Evolutionary conservation across 2,329 filamentous ascomycete genomes (phyloP), one percentile per base, ranked within the genome.

Genomic region (Mycocentrospora acerina): DNA sequence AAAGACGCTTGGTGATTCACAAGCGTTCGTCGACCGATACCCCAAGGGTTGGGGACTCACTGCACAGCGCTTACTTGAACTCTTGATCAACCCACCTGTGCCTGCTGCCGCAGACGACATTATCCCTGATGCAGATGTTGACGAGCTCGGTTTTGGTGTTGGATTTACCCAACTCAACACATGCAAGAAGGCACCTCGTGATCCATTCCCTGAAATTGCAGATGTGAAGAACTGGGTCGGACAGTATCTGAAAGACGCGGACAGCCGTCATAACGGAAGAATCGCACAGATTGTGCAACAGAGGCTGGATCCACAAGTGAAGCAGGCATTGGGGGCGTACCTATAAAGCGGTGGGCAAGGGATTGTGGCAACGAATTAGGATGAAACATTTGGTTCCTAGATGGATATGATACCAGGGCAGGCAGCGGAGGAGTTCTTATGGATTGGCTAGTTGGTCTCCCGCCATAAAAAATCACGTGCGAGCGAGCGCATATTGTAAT

Each of bases 131-230:
- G 84, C 89, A 3, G 91, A 97, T 58, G 87, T 95, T 17, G 93
- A 98, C 57, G 93, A 98, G 64, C 83, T 96, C 52, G 85, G 88
- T 18, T 98, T 98, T 60, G 93, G 93, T 17, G 83, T 96, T 50
- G 91, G 90, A 7, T 98, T 95, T 70, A 97, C 93, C 1, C 85
- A 88, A 22, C 79, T 98, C 47, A 95, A 91, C 71, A 96, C 91
- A 0, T 93, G 91, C 72, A 88, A 85, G 65, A 83, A 83, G 42
- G 74, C 81, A 4, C 71, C 80, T 1, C 78, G 77, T 35, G 93
- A 97, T 64, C 86, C 90, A 14, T 97, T 90, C 74, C 86, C 90
- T 1, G 86, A 96, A 45, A 82, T 95, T 11, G 78, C 81, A 4
- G 84, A 90, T 37, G 86, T 89, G 36, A 86, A 85, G 64, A 67